Percentiles rank a stretch among this genome's conserved stretches.
Conservation (phyloP, 345 rosid genomes). For the Pistacia integerrima region DNA sequence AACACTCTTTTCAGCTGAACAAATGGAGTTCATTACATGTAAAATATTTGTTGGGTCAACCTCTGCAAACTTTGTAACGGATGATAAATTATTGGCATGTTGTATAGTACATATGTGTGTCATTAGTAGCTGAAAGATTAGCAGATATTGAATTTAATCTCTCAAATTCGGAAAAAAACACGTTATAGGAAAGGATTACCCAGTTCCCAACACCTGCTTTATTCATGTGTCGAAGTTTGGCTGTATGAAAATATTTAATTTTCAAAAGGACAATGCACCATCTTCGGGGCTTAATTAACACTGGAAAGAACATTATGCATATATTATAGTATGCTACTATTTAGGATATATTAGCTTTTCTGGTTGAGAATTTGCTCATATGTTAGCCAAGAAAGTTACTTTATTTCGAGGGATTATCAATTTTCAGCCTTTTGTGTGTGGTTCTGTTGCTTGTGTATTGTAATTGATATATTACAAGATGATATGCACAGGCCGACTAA, state of each 20-base stretch:
- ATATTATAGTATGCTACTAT: neutral
- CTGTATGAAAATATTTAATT: neutral
- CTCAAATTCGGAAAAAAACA: too few relatives aligned
- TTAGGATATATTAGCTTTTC: neutral
- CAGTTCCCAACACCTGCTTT: constrained; percentile 3
- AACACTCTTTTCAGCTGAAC: too few relatives aligned
- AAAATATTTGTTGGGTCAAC: neutral
- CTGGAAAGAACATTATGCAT: neutral
- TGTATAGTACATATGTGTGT: neutral
- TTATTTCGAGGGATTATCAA: neutral
- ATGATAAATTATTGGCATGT: neutral
- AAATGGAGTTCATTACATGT: neutral
- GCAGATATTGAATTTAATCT: too few relatives aligned
- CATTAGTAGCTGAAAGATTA: neutral
- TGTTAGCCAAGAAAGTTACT: neutral
- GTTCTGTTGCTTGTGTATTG: neutral
- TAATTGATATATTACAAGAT: neutral
- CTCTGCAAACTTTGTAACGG: neutral
- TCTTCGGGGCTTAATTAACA: neutral
- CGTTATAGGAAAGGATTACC: neutral
- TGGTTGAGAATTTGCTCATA: neutral
- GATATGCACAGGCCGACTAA: neutral
- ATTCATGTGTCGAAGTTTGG: neutral
- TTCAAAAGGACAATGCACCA: neutral
- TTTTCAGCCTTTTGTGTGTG: neutral